Base-by-base conservation (phyloP, 768 basidiomycete species). In the Xerocomellus chrysenteron region DNA sequence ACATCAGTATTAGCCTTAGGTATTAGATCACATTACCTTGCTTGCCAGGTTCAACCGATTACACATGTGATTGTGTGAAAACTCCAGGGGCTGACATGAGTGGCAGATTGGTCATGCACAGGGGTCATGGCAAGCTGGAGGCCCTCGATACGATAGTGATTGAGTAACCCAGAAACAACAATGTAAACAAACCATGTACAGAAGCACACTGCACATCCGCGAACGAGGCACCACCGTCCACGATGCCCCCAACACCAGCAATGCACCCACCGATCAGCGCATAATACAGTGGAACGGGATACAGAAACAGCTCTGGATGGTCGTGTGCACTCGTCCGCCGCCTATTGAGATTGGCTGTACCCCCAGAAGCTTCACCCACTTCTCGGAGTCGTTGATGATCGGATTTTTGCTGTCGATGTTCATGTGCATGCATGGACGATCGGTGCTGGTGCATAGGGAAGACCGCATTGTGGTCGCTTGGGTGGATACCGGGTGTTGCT, bases 401-500 rank as follows among this genome's bases (percentile, higher is more conserved):
- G 4, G 33, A 13, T 6, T 52, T 52, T 19, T 47, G 24, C 2
- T 19, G 50, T 16, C 50, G 37, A 11, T n/a, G 39, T 32, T 42
- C 19, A 2, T 40, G 50, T 3, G 50, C 21, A 19, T 24, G 3
- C 30, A 17, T 43, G 5, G 50, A 42, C 14, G 7, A 3, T 5
- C 16, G 4, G 32, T 21, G 49, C 14, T 65, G 61, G 14, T 71
- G 67, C 35, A 74, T 65, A 0, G 69, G 56, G 58, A 75, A 76
- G 5, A 82, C 76, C 0, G 77, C 70, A 53, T 80, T 81, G 64
- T 83, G 81, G 57, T 83, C 80, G 61, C 79, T 81, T 0, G 82
- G 76, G 62, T 84, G 82, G 0, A 80, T 83, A 0, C 75, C 76
- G 0, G 72, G 68, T 35, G 73, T 72, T 13, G 75, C 68, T 24